phyloP scores from a whole-genome alignment of 345 rosid genomes.

The Brassica rapa region DNA sequence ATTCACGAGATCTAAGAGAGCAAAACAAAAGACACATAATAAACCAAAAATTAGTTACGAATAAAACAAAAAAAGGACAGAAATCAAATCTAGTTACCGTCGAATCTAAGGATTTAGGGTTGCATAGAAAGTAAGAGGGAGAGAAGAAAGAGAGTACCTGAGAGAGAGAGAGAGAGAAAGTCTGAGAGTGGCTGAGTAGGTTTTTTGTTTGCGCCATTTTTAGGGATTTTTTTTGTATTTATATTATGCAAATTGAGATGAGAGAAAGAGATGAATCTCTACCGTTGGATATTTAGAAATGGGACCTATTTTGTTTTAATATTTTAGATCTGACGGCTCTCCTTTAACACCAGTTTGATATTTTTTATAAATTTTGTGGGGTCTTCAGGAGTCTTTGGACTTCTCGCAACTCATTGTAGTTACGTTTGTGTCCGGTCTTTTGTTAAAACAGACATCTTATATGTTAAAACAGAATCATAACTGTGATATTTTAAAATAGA shows the following conservation, averaged over 20 bases:
- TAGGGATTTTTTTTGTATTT: conserved; percentile 30
- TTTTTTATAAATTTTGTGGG: background rate
- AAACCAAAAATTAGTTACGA: background rate
- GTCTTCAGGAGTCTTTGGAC: background rate
- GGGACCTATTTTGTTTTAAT: background rate
- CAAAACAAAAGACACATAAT: background rate
- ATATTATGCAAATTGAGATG: conserved; percentile 7
- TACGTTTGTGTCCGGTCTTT: background rate
- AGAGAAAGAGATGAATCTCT: background rate
- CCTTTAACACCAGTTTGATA: background rate
- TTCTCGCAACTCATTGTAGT: background rate
- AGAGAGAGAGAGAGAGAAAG: background rate
- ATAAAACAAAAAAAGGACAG: background rate
- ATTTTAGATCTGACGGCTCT: background rate
- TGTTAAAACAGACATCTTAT: no score
- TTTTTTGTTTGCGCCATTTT: conserved; percentile 39
- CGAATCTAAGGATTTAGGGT: background rate
- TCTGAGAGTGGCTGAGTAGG: conserved; percentile 10
- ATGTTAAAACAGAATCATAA: no score
- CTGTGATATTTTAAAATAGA: no score
- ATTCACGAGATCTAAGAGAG: conserved; percentile 17
- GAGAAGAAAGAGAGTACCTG: conserved; percentile 27
- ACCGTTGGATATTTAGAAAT: conserved; percentile 11
- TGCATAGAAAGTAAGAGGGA: background rate
- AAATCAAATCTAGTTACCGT: background rate